phyloP scores from a whole-genome alignment of 2,329 filamentous ascomycete genomes.

The Trichoderma koningii region DNA sequence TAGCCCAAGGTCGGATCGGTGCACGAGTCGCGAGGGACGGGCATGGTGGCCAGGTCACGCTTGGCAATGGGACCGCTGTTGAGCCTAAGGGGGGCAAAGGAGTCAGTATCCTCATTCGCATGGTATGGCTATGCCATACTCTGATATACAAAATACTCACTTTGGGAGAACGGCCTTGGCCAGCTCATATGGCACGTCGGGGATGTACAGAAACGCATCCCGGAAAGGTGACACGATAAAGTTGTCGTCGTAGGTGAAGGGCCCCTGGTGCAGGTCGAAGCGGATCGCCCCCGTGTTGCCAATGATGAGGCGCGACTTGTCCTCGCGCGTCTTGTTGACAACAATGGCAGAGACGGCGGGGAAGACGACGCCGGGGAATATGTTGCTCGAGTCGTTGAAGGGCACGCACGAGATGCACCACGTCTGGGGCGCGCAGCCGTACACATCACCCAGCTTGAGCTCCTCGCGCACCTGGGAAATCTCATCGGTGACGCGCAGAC shows the following conservation, averaged over 20 bases:
- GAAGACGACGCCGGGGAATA: constrained; percentile 54
- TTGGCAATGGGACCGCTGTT: constrained; percentile 46
- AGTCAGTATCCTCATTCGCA: background rate
- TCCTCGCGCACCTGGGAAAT: constrained; percentile 54
- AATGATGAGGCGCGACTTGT: constrained; percentile 57
- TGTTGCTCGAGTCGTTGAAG: constrained; percentile 53
- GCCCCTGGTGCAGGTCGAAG: constrained; percentile 64
- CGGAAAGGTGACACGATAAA: constrained; percentile 60
- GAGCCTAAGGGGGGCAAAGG: constrained; percentile 36
- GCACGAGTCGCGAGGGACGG: constrained; percentile 48
- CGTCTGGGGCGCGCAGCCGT: constrained; percentile 61
- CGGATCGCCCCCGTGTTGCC: constrained; percentile 63
- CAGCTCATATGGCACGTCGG: constrained; percentile 51
- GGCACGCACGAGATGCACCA: constrained; percentile 61
- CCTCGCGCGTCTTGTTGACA: constrained; percentile 52
- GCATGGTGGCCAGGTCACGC: constrained; percentile 41
- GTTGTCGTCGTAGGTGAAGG: constrained; percentile 57
- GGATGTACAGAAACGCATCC: constrained; percentile 56
- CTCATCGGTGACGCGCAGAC: constrained; percentile 48
- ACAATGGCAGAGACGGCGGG: constrained; percentile 55
- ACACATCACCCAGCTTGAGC: constrained; percentile 57
- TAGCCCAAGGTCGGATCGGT: constrained; percentile 47
- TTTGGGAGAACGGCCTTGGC: constrained; percentile 42
- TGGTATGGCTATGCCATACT: too few relatives aligned
- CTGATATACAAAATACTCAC: constrained; percentile 29